These are phyloP conservation scores for Fusarium hainanense DNA, from an alignment of 2,329 filamentous ascomycete species.

Conservation along the genomic window DNA sequence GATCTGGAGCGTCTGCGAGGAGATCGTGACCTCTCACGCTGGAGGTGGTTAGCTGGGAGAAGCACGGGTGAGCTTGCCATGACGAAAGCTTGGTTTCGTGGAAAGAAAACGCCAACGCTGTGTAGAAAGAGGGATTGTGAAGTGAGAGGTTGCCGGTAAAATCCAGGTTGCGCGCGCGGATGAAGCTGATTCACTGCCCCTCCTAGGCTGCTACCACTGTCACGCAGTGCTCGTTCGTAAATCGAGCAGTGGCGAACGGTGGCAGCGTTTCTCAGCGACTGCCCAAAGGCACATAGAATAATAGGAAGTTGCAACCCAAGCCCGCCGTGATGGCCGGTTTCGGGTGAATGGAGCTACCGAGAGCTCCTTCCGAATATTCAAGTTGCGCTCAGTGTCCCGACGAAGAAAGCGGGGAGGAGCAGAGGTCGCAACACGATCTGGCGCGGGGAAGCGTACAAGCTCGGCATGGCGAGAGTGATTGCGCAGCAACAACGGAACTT, in stretches of 20 bases:
- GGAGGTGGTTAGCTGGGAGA: constrained; percentile 49
- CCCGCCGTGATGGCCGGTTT: constrained; percentile 31
- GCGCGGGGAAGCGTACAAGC: constrained; percentile 41
- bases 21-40: constrained; percentile 88
- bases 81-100: constrained; percentile 14
- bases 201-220: constrained; percentile 14
- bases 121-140: constrained; percentile 24
- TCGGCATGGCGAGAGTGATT: constrained; percentile 29
- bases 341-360: constrained; percentile 39
- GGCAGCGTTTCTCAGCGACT: constrained; percentile 1
- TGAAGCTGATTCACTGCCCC: constrained; percentile 30
- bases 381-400: constrained; percentile 27
- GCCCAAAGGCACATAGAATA: not conserved
- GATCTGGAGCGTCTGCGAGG: constrained; percentile 87
- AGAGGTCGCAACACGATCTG: constrained; percentile 27
- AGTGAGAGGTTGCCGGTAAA: constrained; percentile 15
- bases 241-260: constrained; percentile 6
- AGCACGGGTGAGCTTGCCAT: constrained; percentile 32
- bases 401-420: constrained; percentile 35
- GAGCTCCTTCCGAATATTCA: constrained; percentile 25
- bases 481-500: constrained; percentile 19
- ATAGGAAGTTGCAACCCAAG: constrained; percentile 8
- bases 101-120: constrained; percentile 4
- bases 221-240: not conserved
- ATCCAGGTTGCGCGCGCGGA: constrained; percentile 16